phyloP scores from a whole-genome alignment of 2,329 filamentous ascomycete genomes.

The Pseudopithomyces chartarum region DNA sequence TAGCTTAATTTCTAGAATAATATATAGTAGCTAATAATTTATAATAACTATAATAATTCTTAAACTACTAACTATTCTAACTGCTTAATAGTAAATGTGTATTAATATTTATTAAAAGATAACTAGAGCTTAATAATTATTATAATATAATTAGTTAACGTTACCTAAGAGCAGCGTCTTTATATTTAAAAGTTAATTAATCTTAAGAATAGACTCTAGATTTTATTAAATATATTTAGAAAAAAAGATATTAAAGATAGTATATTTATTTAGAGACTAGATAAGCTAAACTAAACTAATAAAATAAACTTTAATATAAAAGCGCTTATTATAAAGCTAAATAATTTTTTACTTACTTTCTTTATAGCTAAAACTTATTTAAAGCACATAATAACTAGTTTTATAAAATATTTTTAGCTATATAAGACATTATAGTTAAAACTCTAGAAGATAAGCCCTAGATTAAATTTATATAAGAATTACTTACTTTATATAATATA shows the following conservation, averaged over 20 bases:
- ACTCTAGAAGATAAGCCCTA: no score
- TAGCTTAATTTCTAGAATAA: constrained; percentile 48
- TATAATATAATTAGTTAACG: constrained; percentile 14
- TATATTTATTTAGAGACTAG: constrained; percentile 8
- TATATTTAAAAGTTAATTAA: constrained; percentile 15
- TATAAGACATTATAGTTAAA: no score
- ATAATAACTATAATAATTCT: constrained; percentile 51
- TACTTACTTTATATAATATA: no score
- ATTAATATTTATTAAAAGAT: constrained; percentile 15
- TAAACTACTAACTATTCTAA: constrained; percentile 21
- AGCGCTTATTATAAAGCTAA: constrained; percentile 16
- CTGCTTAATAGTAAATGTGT: constrained; percentile 37
- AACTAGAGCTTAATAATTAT: constrained; percentile 19
- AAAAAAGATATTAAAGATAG: constrained; percentile 12
- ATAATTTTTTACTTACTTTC: constrained; percentile 19
- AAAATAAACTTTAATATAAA: constrained; percentile 38
- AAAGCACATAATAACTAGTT: constrained; percentile 25
- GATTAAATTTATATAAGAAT: no score
- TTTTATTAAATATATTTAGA: constrained; percentile 16
- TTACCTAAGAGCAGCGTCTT: constrained; percentile 15
- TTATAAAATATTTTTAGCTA: no score
- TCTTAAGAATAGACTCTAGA: constrained; percentile 17
- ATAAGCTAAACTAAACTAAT: constrained; percentile 5
- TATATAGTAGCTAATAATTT: constrained; percentile 47
- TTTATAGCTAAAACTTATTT: constrained; percentile 21